Percentiles rank a stretch among this genome's conserved stretches.
Evolutionary conservation across 441 rosid genomes (phyloP).

Genomic region (Aleurites moluccanus): DNA sequence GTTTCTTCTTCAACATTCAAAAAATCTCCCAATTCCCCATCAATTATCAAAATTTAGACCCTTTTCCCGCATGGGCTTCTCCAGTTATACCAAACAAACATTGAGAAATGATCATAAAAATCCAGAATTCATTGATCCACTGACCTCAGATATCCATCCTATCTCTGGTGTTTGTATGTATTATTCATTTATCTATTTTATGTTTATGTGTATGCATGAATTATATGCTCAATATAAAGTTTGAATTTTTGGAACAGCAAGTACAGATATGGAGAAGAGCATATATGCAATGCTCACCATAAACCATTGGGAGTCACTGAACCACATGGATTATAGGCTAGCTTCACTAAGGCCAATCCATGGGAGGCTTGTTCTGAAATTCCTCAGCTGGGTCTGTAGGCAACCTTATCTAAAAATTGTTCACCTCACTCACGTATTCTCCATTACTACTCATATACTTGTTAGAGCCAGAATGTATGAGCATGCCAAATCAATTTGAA

Average conservation of each 20-base stretch:
- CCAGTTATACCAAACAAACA: conserved; percentile 19
- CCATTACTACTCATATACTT: conserved; percentile 70
- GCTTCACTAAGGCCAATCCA: conserved; percentile 73
- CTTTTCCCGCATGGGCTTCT: conserved; percentile 29
- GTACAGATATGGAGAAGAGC: conserved; percentile 61
- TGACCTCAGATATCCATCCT: conserved; percentile 32
- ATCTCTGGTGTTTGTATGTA: not conserved
- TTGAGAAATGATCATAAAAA: conserved; percentile 27
- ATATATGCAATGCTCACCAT: conserved; percentile 69
- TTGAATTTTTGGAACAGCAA: not conserved
- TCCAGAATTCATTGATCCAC: conserved; percentile 19
- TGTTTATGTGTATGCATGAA: not conserved
- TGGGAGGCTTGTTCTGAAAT: conserved; percentile 81
- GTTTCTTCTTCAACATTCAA: conserved; percentile 26
- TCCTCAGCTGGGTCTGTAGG: conserved; percentile 61
- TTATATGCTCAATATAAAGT: conserved; percentile 17
- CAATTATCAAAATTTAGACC: conserved; percentile 29
- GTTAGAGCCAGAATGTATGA: conserved; percentile 80
- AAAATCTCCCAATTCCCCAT: conserved; percentile 21
- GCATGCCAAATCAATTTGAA: conserved; percentile 56
- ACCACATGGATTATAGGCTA: conserved; percentile 70
- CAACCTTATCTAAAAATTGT: conserved; percentile 64
- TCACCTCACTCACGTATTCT: conserved; percentile 55
- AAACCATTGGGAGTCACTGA: conserved; percentile 81
- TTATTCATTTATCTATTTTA: conserved; percentile 3